A percentile compares a stretch with the other conserved stretches of the same genome.
phyloP scores from a whole-genome alignment of 2,329 filamentous ascomycete genomes.

The Pseudonectria buxi region DNA sequence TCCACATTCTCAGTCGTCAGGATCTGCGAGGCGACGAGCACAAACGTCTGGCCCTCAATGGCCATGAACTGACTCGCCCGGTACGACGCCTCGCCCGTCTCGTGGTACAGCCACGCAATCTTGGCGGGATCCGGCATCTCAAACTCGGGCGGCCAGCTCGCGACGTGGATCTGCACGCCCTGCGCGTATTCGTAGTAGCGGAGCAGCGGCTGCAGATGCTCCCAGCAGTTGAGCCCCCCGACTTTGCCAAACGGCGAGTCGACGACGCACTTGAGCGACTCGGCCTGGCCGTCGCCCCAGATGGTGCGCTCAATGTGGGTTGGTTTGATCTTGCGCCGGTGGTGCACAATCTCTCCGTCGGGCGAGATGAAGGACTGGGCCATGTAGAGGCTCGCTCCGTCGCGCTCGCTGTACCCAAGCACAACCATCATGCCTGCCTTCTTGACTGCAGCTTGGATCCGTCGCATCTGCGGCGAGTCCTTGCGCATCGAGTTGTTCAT shows the following conservation, averaged over 20 bases:
- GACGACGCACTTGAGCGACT: constrained; percentile 41
- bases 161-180: constrained; percentile 14
- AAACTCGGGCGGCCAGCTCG: constrained; percentile 23
- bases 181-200: constrained; percentile 14
- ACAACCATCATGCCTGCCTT: constrained; percentile 36
- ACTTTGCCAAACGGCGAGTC: constrained; percentile 41
- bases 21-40: constrained; percentile 33
- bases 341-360: constrained; percentile 33
- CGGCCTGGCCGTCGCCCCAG: constrained; percentile 48
- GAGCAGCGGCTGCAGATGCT: constrained; percentile 30
- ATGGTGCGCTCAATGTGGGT: constrained; percentile 37
- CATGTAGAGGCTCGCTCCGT: constrained; percentile 36
- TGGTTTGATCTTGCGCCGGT: constrained; percentile 41
- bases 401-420: constrained; percentile 40
- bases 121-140: constrained; percentile 27
- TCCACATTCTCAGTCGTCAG: constrained; percentile 33
- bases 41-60: constrained; percentile 37
- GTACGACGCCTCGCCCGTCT: constrained; percentile 27
- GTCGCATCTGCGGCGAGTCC: constrained; percentile 34
- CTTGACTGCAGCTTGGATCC: constrained; percentile 30
- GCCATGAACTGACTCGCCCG: constrained; percentile 34
- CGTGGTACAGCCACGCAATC: constrained; percentile 29
- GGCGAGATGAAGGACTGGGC: constrained; percentile 44
- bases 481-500: constrained; percentile 15
- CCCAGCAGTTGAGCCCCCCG: constrained; percentile 47